Evolutionary conservation across 2,329 filamentous ascomycete species (phyloP).

Genomic region (Lasiodiplodia sp.): DNA sequence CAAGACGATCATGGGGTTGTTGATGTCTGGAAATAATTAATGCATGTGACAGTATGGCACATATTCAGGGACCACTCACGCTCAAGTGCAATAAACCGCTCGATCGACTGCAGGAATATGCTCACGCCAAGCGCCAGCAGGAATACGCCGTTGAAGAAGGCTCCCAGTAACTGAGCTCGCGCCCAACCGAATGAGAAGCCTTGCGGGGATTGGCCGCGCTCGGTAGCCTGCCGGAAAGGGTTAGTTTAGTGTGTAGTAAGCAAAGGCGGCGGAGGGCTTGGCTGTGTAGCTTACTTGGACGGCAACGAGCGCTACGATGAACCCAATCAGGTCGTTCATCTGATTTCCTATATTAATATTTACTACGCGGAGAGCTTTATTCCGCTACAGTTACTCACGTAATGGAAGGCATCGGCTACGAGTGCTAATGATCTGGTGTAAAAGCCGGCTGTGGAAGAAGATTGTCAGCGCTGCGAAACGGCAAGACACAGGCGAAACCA

Average conservation of each 20-base stretch:
- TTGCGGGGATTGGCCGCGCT: constrained; percentile 63
- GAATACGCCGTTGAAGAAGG: constrained; percentile 83
- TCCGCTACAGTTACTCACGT: constrained; percentile 58
- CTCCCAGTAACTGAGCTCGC: constrained; percentile 73
- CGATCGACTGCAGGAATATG: constrained; percentile 75
- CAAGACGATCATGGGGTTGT: constrained; percentile 71
- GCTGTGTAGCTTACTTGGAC: constrained; percentile 59
- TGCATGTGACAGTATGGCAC: too few species aligned
- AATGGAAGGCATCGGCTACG: constrained; percentile 80
- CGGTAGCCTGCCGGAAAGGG: constrained; percentile 44
- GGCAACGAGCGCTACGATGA: constrained; percentile 70
- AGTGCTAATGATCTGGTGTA: constrained; percentile 75
- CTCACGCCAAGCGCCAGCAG: constrained; percentile 74
- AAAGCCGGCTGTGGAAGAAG: constrained; percentile 63
- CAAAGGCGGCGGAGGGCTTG: constrained; percentile 2
- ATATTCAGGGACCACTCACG: constrained; percentile 47
- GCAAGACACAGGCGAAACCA: constrained; percentile 3
- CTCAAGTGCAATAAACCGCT: constrained; percentile 69
- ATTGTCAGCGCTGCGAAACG: constrained; percentile 27
- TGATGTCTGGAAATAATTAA: constrained; percentile 56
- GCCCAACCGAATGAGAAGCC: constrained; percentile 78
- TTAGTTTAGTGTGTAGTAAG: constrained; percentile 14
- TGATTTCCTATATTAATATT: constrained; percentile 40
- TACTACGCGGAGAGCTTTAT: neutral
- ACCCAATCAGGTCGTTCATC: constrained; percentile 75